Base-by-base conservation (phyloP, 345 rosid species). In the Eutrema yunnanense region DNA sequence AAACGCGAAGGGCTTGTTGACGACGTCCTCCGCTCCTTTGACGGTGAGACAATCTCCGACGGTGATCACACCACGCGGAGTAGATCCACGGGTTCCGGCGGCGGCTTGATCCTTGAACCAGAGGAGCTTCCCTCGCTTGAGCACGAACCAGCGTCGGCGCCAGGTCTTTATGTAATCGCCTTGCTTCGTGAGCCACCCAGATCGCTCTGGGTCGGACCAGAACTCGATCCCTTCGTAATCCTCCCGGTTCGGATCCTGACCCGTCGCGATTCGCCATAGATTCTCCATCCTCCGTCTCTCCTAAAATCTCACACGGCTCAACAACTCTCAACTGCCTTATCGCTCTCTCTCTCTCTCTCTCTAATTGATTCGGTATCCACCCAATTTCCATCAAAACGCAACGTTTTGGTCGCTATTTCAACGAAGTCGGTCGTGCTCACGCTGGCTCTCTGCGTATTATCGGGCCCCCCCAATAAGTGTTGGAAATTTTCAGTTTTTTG, bases 81-180 rank as follows among this genome's bases (percentile, higher is more conserved):
- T 81, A 30, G 92, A 84, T 65, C 67, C 79, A 6, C 83, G 92
- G 13, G 61, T 70, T 63, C 75, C 80, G 69, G 67, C 63, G 32
- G 68, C 42, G 51, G 90, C 50, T 55, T 90, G 71, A 30, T 91
- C 93, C 73, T 87, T 89, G 79, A 91, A 91, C 97, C 97, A 89
- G 29, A 91, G 82, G 30, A 91, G 88, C 84, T 85, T 89, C 26
- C 97, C 92, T 76, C 81, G 88, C 54, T 91, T 91, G 62, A 91
- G 81, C 12, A 91, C 80, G 78, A 89, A 87, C 97, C 97, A 89
- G 51, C 96, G 93, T 48, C 92, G 84, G 22, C 96, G 90, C 97
- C 97, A 92, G 38, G 92, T 92, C 75, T 81, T 85, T 73, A 92
- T 84, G 81, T 92, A 87, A 67, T 92, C 93, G 29, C 97, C 92